phyloP scores from a whole-genome alignment of 2,329 filamentous ascomycete species.

The Monosporascus sp. region DNA sequence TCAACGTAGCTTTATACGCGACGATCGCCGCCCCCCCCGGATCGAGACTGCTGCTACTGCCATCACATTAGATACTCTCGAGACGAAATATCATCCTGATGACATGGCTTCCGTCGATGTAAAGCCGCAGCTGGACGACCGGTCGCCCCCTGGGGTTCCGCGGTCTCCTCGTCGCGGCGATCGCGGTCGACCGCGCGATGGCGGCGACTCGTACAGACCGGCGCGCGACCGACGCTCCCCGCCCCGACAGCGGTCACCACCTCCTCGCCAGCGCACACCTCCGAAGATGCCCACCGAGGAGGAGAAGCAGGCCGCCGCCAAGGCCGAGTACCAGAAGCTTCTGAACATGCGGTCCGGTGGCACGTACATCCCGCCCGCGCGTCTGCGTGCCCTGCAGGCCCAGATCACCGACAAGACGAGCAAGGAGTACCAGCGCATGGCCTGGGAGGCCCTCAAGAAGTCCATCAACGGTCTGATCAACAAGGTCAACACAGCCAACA shows the following conservation, averaged over 20 bases:
- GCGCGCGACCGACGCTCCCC: constrained; percentile 20
- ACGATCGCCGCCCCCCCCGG: neutral
- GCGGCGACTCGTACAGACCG: constrained; percentile 47
- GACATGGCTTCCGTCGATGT: constrained; percentile 43
- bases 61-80: neutral
- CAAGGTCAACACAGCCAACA: constrained; percentile 97
- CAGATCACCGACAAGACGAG: constrained; percentile 95
- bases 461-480: constrained; percentile 98
- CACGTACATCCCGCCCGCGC: constrained; percentile 91
- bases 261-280: constrained; percentile 22
- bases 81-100: neutral
- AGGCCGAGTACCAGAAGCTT: constrained; percentile 90
- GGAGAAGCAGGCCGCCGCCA: constrained; percentile 81
- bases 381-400: constrained; percentile 84
- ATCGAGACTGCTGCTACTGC: neutral
- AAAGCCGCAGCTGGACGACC: constrained; percentile 28
- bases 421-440: constrained; percentile 98
- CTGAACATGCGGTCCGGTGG: constrained; percentile 90
- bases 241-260: constrained; percentile 9
- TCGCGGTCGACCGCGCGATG: constrained; percentile 35
- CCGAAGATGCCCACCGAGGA: constrained; percentile 56
- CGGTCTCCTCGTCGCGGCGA: constrained; percentile 28
- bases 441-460: constrained; percentile 98
- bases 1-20: neutral
- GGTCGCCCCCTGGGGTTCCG: constrained; percentile 20